These are phyloP conservation scores for Aspergillus kassunensis DNA, from an alignment of 495 filamentous ascomycete genomes.

Conservation along the genomic window DNA sequence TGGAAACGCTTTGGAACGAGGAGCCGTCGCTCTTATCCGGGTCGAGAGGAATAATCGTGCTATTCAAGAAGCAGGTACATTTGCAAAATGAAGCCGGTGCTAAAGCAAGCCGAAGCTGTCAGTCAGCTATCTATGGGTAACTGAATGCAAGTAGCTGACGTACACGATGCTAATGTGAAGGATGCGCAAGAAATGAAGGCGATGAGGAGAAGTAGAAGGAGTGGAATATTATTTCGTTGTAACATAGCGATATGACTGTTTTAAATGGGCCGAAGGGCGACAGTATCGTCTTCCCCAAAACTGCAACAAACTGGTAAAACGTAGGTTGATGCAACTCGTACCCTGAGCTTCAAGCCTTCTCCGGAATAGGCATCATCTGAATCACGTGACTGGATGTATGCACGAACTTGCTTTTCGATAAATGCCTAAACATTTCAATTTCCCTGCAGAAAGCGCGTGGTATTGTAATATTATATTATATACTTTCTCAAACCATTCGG, in stretches of 20 bases:
- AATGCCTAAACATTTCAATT: too few relatives aligned
- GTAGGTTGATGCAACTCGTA: background rate
- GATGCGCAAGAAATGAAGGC: slow-evolving; percentile 25
- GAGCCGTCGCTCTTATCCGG: slow-evolving; percentile 27
- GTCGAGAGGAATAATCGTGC: slow-evolving; percentile 69
- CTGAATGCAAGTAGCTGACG: background rate
- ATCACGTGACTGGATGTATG: too few relatives aligned
- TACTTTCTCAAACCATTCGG: background rate
- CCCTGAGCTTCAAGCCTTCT: too few relatives aligned
- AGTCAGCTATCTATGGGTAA: slow-evolving; percentile 2
- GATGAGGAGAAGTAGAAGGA: slow-evolving; percentile 20
- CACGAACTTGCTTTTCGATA: too few relatives aligned
- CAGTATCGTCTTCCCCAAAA: background rate
- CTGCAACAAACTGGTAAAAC: background rate
- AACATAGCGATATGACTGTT: slow-evolving; percentile 5
- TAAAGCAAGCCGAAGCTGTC: slow-evolving; percentile 13
- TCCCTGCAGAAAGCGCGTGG: too few relatives aligned
- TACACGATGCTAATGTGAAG: slow-evolving; percentile 30
- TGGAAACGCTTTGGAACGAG: slow-evolving; percentile 23
- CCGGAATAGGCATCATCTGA: too few relatives aligned
- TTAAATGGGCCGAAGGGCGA: background rate
- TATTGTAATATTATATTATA: too few relatives aligned
- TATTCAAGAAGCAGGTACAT: slow-evolving; percentile 91
- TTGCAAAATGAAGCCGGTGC: slow-evolving; percentile 90
- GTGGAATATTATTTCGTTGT: slow-evolving; percentile 4